Percentiles rank a stretch among this genome's conserved stretches.
Evolutionary conservation across 2,329 filamentous ascomycete genomes (phyloP).

Genomic region (Botrytis byssoidea): DNA sequence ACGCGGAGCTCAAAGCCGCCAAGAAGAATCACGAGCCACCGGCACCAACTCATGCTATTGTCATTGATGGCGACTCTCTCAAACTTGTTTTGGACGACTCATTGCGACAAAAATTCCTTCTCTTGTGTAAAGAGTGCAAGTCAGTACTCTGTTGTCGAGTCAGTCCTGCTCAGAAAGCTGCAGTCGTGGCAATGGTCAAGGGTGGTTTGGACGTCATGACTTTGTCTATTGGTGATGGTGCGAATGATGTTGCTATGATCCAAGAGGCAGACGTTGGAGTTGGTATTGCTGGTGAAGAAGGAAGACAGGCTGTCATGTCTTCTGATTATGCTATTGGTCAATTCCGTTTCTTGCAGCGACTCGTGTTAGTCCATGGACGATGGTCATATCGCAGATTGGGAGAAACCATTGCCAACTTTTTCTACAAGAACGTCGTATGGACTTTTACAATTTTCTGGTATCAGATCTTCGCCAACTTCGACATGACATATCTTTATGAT

Average conservation of each 20-base stretch:
- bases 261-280: conserved; percentile 97
- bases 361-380: conserved; percentile 85
- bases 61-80: conserved; percentile 93
- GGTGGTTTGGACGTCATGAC: conserved; percentile 94
- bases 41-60: conserved; percentile 81
- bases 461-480: conserved; percentile 92
- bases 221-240: conserved; percentile 86
- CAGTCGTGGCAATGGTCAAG: conserved; percentile 96
- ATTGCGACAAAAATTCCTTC: conserved; percentile 85
- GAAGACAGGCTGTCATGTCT: conserved; percentile 90
- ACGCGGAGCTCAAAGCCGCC: conserved; percentile 78
- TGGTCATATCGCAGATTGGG: conserved; percentile 96
- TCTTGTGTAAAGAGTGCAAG: conserved; percentile 95
- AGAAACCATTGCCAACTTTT: conserved; percentile 97
- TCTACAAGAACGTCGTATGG: conserved; percentile 99
- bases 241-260: conserved; percentile 97
- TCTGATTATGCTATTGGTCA: conserved; percentile 95
- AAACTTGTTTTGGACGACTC: conserved; percentile 80
- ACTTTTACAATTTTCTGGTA: conserved; percentile 97
- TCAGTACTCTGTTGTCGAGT: conserved; percentile 97
- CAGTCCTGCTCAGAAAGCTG: conserved; percentile 92
- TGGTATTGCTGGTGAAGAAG: conserved; percentile 90
- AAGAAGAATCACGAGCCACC: conserved; percentile 83
- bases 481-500: conserved; percentile 95
- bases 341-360: conserved; percentile 81